Evolutionary conservation across 225 moss, liverwort and hornwort genomes (phyloP).

Genomic region (Takakia lepidozioides): DNA sequence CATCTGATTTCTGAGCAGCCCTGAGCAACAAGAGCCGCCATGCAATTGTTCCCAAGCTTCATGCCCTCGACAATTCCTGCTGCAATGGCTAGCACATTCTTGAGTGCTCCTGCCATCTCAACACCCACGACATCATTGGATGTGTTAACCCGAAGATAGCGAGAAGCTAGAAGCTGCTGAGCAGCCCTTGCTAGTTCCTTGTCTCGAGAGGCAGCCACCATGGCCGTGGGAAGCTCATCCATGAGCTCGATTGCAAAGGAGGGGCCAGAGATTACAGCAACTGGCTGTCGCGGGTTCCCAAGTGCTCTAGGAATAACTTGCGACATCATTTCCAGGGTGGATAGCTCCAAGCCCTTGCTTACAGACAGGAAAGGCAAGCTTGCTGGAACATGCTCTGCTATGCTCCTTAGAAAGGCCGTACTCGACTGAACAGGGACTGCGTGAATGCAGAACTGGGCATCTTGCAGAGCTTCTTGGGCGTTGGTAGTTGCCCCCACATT

Average conservation of each 20-base stretch:
- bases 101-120: slow-evolving; percentile 97
- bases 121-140: slow-evolving; percentile 87
- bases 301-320: slow-evolving; percentile 85
- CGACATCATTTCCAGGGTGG: slow-evolving; percentile 94
- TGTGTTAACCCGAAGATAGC: slow-evolving; percentile 71
- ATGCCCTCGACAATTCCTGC: slow-evolving; percentile 97
- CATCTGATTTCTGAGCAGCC: slow-evolving; percentile 91
- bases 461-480: slow-evolving; percentile 55
- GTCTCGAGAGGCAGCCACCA: slow-evolving; percentile 84
- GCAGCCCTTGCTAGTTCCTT: slow-evolving; percentile 76
- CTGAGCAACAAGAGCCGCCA: slow-evolving; percentile 93
- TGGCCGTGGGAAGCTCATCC: slow-evolving; percentile 86
- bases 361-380: slow-evolving; percentile 79
- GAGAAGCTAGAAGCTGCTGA: slow-evolving; percentile 83
- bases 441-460: slow-evolving; percentile 79
- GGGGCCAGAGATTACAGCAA: slow-evolving; percentile 82
- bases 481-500: slow-evolving; percentile 90
- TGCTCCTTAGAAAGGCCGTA: slow-evolving; percentile 47
- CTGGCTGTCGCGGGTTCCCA: slow-evolving; percentile 78
- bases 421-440: slow-evolving; percentile 90
- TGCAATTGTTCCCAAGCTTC: slow-evolving; percentile 92
- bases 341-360: slow-evolving; percentile 83
- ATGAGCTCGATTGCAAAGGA: slow-evolving; percentile 93
- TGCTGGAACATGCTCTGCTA: slow-evolving; percentile 67
- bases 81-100: slow-evolving; percentile 89